phyloP scores from a whole-genome alignment of 108 stramenopile genomes.

The Cyclotella choctawhatcheeana region DNA sequence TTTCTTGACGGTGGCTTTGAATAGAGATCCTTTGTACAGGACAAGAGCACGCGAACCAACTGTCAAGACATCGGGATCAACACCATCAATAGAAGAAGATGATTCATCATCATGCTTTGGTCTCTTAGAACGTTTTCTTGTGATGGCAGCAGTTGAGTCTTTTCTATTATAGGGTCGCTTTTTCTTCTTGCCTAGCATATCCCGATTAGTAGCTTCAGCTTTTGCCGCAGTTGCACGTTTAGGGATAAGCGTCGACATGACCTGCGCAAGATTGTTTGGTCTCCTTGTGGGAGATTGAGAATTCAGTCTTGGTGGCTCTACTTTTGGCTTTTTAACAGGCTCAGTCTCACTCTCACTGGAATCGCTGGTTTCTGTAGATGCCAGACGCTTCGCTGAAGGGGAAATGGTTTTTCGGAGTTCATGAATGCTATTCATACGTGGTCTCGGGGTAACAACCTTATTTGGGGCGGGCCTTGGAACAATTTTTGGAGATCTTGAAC shows the following conservation, averaged over 20 bases:
- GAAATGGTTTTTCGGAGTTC: neutral
- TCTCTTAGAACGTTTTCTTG: conserved; percentile 17
- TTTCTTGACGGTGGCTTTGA: conserved; percentile 55
- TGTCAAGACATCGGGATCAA: conserved; percentile 25
- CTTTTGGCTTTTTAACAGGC: neutral
- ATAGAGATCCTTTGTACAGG: conserved; percentile 41
- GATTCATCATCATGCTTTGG: conserved; percentile 25
- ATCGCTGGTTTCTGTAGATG: conserved; percentile 27
- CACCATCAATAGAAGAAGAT: conserved; percentile 20
- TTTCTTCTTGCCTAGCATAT: conserved; percentile 42
- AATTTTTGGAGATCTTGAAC: neutral
- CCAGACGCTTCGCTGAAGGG: conserved; percentile 4
- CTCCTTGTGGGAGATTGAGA: conserved; percentile 1
- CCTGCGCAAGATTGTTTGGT: conserved; percentile 11
- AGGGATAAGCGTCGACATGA: conserved; percentile 30
- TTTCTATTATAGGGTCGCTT: conserved; percentile 23
- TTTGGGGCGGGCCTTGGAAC: neutral
- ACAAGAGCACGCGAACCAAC: conserved; percentile 54
- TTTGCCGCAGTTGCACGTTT: conserved; percentile 50
- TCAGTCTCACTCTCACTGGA: conserved; percentile 47
- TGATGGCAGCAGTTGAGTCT: conserved; percentile 5
- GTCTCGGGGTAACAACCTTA: conserved; percentile 41
- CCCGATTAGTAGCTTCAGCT: conserved; percentile 47
- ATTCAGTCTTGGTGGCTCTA: neutral
- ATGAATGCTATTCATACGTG: conserved; percentile 23